Evolutionary conservation across 192 early-diverging fungal genomes (phyloP).

Genomic region (Gaertneriomyces sp.): DNA sequence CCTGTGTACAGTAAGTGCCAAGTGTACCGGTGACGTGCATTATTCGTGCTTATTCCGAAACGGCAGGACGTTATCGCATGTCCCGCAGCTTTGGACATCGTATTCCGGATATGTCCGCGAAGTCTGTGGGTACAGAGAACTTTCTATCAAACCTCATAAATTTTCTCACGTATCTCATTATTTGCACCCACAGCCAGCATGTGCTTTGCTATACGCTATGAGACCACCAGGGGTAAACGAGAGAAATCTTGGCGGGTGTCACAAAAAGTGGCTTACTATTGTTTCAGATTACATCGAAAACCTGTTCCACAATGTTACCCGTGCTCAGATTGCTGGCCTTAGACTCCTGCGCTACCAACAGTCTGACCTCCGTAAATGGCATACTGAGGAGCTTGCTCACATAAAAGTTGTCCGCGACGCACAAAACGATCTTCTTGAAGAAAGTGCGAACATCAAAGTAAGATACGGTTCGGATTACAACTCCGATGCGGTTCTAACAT

Average conservation of each 20-base stretch:
- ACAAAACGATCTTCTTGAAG: no score
- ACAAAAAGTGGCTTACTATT: background rate
- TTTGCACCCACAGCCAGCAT: conserved; percentile 19
- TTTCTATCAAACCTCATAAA: background rate
- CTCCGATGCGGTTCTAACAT: no score
- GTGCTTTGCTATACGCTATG: conserved; percentile 29
- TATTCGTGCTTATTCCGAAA: background rate
- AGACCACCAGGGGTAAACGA: conserved; percentile 8
- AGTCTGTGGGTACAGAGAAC: conserved; percentile 13
- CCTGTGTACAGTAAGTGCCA: conserved; percentile 21
- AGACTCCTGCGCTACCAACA: conserved; percentile 17
- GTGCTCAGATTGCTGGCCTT: conserved; percentile 12
- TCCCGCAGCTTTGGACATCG: conserved; percentile 29
- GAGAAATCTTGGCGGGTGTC: no score
- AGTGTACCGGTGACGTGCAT: background rate
- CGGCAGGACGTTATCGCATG: conserved; percentile 19
- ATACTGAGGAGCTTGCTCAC: conserved; percentile 11
- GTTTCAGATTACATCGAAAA: conserved; percentile 2
- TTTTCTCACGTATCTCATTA: background rate
- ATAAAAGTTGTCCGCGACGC: background rate
- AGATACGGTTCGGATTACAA: no score
- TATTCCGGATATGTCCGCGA: conserved; percentile 30
- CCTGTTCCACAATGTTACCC: conserved; percentile 21
- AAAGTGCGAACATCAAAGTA: no score
- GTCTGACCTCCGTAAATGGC: conserved; percentile 15